phyloP scores from a whole-genome alignment of 208 protist genomes.

The Leishmania mexicana region DNA sequence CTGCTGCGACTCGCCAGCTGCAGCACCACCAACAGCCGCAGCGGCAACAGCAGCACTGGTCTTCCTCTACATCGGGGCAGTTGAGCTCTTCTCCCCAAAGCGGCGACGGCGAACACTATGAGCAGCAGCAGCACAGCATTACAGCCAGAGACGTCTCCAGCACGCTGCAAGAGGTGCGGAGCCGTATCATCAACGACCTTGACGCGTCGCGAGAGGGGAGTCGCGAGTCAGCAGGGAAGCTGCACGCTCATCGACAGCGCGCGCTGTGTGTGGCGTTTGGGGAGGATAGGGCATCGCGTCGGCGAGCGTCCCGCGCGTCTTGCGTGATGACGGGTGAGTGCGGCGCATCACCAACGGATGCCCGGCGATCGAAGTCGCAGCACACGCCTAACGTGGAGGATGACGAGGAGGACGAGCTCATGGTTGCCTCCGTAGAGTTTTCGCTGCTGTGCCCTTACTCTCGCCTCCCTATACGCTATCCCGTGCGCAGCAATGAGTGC shows the following conservation, averaged over 20 bases:
- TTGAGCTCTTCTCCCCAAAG: background rate
- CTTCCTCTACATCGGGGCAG: constrained; percentile 1
- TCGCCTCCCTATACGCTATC: constrained; percentile 56
- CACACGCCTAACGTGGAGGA: constrained; percentile 14
- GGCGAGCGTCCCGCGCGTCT: constrained; percentile 4
- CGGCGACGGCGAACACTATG: background rate
- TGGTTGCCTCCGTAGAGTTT: constrained; percentile 87
- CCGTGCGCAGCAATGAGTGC: constrained; percentile 80
- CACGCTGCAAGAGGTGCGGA: constrained; percentile 48
- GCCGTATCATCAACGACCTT: constrained; percentile 59
- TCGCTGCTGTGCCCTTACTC: constrained; percentile 88
- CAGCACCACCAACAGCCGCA: background rate
- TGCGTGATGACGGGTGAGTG: background rate
- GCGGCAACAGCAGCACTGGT: constrained; percentile 23
- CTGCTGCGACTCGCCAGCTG: background rate
- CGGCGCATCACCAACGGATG: constrained; percentile 1
- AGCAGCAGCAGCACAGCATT: constrained; percentile 1
- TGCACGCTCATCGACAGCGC: constrained; percentile 64
- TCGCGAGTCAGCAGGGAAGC: constrained; percentile 17
- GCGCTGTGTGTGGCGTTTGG: constrained; percentile 74
- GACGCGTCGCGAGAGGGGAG: constrained; percentile 32
- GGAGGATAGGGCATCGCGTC: constrained; percentile 16
- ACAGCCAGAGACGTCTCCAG: constrained; percentile 25
- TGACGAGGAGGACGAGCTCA: constrained; percentile 52
- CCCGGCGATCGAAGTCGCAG: constrained; percentile 5